Conservation (phyloP, 2,329 filamentous ascomycete species). For the Neobulgaria alba region DNA sequence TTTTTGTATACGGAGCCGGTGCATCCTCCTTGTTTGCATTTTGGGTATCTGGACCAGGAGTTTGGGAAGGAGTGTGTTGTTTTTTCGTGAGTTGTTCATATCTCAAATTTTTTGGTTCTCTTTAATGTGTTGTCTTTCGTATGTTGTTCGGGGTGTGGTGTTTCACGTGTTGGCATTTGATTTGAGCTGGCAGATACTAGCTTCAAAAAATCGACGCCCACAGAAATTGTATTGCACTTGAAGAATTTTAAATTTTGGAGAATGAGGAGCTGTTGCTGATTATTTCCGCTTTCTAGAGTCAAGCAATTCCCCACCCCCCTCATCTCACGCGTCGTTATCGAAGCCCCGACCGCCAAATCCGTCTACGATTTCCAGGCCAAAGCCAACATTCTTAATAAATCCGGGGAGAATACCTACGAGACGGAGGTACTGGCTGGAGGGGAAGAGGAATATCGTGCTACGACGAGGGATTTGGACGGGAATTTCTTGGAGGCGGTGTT, state of each 20-base stretch:
- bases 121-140: not conserved
- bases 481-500: conserved; percentile 71
- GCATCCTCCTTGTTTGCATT: conserved; percentile 21
- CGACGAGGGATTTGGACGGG: conserved; percentile 70
- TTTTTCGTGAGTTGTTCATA: not conserved
- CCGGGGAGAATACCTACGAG: conserved; percentile 5
- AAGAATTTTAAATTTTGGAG: too few relatives aligned
- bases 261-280: too few relatives aligned
- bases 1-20: conserved; percentile 19
- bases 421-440: conserved; percentile 4
- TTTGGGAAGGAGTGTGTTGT: not conserved
- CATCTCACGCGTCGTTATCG: conserved; percentile 44
- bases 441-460: conserved; percentile 27
- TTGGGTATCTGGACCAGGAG: conserved; percentile 18
- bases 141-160: not conserved
- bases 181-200: too few relatives aligned
- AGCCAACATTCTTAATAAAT: conserved; percentile 25
- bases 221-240: too few relatives aligned
- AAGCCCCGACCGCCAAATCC: conserved; percentile 54
- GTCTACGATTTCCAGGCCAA: conserved; percentile 63
- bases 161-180: too few relatives aligned
- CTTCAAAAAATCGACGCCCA: too few relatives aligned
- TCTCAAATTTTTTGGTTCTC: not conserved
- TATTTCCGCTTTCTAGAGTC: too few relatives aligned
- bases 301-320: conserved; percentile 35